Conservation (phyloP, 148 eudicot genomes). For the Cornus florida region DNA sequence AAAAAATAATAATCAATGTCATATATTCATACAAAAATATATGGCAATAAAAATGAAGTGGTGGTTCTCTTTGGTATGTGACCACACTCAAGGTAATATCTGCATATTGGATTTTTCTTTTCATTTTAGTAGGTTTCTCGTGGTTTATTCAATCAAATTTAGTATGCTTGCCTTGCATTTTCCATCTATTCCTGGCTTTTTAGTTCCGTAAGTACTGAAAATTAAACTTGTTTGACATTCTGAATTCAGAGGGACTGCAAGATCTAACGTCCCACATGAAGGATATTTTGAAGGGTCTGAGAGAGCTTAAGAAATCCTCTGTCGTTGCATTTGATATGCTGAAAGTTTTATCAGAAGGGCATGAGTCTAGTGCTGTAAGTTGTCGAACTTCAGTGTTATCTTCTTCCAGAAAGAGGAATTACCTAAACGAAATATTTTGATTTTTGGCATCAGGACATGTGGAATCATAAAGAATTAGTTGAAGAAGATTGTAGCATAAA, state of each 20-base stretch:
- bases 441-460: constrained; percentile 34
- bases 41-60: background rate
- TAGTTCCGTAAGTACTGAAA: background rate
- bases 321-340: constrained; percentile 45
- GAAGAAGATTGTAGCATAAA: constrained; percentile 45
- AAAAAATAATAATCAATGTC: no score
- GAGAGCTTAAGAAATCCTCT: constrained; percentile 50
- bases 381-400: background rate
- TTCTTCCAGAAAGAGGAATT: background rate
- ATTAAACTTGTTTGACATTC: background rate
- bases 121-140: background rate
- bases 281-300: constrained; percentile 44
- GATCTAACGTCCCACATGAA: constrained; percentile 38
- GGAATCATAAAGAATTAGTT: constrained; percentile 48
- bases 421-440: background rate
- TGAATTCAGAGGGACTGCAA: constrained; percentile 40
- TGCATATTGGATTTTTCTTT: background rate
- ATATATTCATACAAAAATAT: no score
- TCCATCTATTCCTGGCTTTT: no score
- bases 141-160: background rate
- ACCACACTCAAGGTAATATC: background rate
- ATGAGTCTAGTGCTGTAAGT: constrained; percentile 46
- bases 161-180: background rate
- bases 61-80: background rate
- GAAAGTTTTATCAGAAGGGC: constrained; percentile 39